phyloP scores from a whole-genome alignment of 176 grass and related monocot genomes.

The Oryza rufipogon region DNA sequence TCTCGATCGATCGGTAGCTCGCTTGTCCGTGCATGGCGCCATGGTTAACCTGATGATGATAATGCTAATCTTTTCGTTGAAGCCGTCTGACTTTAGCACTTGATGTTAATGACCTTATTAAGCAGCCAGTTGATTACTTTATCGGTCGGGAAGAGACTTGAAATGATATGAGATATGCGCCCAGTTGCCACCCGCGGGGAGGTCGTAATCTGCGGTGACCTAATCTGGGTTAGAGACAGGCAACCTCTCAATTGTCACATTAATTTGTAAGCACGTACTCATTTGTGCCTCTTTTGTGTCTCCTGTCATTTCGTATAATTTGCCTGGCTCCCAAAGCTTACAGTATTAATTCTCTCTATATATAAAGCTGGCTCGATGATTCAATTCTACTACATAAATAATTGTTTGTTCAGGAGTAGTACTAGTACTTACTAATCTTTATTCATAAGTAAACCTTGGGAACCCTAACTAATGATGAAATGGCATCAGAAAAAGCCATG shows the following conservation, averaged over 20 bases:
- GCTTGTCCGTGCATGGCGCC: constrained; percentile 1
- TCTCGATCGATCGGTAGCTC: not conserved
- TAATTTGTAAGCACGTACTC: not conserved
- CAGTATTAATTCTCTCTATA: not conserved
- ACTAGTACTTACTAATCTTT: not conserved
- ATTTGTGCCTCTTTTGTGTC: not conserved
- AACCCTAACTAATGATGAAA: not conserved
- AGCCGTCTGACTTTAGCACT: constrained; percentile 46
- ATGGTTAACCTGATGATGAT: not conserved
- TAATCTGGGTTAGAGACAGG: constrained; percentile 44
- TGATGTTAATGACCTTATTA: constrained; percentile 39
- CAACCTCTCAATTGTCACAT: constrained; percentile 15
- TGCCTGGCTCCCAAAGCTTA: not conserved
- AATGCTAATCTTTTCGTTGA: not conserved
- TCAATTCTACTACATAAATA: not conserved
- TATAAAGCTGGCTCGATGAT: not conserved
- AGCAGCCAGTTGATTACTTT: constrained; percentile 18
- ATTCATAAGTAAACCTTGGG: not conserved
- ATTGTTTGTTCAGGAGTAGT: constrained; percentile 5
- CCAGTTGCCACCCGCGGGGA: not conserved
- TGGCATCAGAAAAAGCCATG: not conserved
- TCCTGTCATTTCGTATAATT: not conserved
- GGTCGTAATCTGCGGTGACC: constrained; percentile 48
- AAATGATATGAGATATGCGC: constrained; percentile 29
- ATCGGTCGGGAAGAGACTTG: not conserved